Base-by-base conservation (phyloP, 2,329 filamentous ascomycete species). In the Penicillium sp. region DNA sequence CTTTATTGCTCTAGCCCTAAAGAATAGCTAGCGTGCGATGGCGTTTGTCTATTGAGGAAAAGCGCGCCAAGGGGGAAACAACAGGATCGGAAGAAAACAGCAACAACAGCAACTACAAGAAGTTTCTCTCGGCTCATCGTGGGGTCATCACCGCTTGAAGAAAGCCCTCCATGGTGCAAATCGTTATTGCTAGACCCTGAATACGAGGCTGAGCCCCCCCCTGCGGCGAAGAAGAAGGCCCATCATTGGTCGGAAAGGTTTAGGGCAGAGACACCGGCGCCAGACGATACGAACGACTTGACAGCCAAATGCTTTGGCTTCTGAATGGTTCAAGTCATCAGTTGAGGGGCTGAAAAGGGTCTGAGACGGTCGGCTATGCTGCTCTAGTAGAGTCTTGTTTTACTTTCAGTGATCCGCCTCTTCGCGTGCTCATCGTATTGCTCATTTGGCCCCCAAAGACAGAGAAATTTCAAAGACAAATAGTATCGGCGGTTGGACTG, bases 161-260 rank as follows among this genome's bases (percentile, higher is more conserved):
- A 35, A 26, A n/a, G 11, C 22, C 22, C 22, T 26, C n/a, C 28
- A 25, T 22, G 49, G 22, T 10, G 22, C 19, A 19, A 37, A 16
- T 52, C 30, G 49, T 38, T 37, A 45, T 45, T 52, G 42, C 25
- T 52, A 25, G 52, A 52, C 59, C 55, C 55, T 61, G 52, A 55
- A 58, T 55, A 61, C 55, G 55, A 61, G 52, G 22, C 37, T 59
- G 35, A 35, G 28, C 25, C 45, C 45, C 28, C 28, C 37, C 37
- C 35, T 52, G 51, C 33, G 51, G 51, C 35, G 33, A 52, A 37
- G 25, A 35, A n/a, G 13, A 22, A 25, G 35, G 35, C 13, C 16
- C 19, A 6, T 38, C 19, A 52, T 52, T 52, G 51, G 51, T 26
- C 22, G 28, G 33, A 2, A 7, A 25, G 35, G 46, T 45, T 52